phyloP scores from a whole-genome alignment of 306 rosid genomes.

The Fagus crenata region DNA sequence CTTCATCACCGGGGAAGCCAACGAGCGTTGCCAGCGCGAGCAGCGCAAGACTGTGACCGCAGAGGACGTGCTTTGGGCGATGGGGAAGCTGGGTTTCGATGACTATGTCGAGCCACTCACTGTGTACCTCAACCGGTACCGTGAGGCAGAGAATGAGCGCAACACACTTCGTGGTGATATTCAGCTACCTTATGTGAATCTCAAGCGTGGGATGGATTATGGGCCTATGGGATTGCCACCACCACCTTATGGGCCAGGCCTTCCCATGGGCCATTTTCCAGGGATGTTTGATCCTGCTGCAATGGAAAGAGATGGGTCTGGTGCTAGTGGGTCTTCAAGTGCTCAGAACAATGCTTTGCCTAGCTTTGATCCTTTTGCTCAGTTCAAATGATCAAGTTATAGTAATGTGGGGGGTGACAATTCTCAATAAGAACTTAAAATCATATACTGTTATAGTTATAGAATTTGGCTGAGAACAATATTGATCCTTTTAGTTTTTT shows the following conservation, averaged over 20 bases:
- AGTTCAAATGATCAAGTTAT: slow-evolving; percentile 5
- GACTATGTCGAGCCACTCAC: slow-evolving; percentile 48
- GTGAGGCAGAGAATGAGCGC: slow-evolving; percentile 45
- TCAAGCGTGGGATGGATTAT: slow-evolving; percentile 27
- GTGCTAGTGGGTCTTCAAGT: slow-evolving; percentile 11
- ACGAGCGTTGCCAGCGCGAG: slow-evolving; percentile 56
- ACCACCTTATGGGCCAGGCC: slow-evolving; percentile 30
- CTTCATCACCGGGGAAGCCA: slow-evolving; percentile 77
- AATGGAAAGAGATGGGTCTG: slow-evolving; percentile 23
- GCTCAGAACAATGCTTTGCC: neutral
- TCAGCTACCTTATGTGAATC: neutral
- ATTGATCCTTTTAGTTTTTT: too few species aligned
- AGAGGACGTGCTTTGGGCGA: slow-evolving; percentile 51
- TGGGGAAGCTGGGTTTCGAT: slow-evolving; percentile 55
- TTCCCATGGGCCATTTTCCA: slow-evolving; percentile 6
- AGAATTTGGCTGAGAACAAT: neutral
- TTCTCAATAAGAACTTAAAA: neutral
- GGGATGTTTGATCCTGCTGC: slow-evolving; percentile 26
- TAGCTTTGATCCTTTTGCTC: slow-evolving; percentile 28
- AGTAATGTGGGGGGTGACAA: too few species aligned
- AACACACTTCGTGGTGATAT: neutral
- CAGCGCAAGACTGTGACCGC: slow-evolving; percentile 51
- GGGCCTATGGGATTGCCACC: slow-evolving; percentile 8
- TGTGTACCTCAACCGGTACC: slow-evolving; percentile 49
- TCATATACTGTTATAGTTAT: neutral